A percentile compares a stretch with the other conserved stretches of the same genome.
Evolutionary conservation across 306 rosid species (phyloP).

Genomic region (Inga leiocalycina): DNA sequence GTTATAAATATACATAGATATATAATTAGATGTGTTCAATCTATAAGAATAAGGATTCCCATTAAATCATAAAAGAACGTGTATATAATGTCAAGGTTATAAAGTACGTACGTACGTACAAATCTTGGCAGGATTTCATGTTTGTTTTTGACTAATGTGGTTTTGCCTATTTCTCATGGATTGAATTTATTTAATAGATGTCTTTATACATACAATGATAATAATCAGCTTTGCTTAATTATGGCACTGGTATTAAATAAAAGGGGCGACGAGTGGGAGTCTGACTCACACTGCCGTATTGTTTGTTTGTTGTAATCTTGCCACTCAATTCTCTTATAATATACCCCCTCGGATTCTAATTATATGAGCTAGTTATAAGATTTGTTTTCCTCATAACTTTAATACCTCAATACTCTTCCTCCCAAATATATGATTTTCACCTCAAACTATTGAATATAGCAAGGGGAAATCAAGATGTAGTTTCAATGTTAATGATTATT

Average conservation of each 20-base stretch:
- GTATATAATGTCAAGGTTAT: background rate
- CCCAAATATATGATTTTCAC: too few species aligned
- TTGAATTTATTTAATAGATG: background rate
- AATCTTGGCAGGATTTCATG: background rate
- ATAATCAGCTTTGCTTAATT: background rate
- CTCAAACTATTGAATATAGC: too few species aligned
- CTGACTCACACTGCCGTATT: background rate
- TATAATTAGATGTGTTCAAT: background rate
- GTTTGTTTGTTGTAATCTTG: background rate
- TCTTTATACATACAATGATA: background rate
- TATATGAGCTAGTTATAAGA: too few species aligned
- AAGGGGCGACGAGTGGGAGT: background rate
- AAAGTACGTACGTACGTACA: too few species aligned
- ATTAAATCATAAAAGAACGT: background rate
- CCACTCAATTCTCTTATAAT: too few species aligned
- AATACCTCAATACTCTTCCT: too few species aligned
- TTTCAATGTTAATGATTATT: too few species aligned
- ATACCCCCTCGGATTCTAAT: too few species aligned
- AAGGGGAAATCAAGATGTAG: too few species aligned
- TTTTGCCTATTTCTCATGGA: background rate
- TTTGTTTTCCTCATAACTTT: too few species aligned
- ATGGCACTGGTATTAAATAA: background rate
- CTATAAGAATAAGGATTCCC: background rate
- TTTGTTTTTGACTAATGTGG: background rate
- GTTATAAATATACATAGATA: too few species aligned